These are phyloP conservation scores for Lachancea kluyveri DNA, from an alignment of 805 yeast genomes.

Conservation along the genomic window DNA sequence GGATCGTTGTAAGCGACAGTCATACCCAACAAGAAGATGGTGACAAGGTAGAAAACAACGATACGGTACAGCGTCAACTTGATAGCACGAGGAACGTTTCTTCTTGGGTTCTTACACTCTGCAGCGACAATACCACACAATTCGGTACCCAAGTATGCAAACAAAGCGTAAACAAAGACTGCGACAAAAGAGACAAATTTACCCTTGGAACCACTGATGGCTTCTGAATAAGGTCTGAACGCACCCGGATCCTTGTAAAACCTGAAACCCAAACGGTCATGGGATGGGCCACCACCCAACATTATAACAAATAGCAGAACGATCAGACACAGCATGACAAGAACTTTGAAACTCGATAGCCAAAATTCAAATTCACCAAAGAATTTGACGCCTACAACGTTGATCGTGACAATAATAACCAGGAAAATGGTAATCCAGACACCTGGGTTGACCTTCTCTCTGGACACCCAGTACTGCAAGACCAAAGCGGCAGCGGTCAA, in stretches of 20 bases:
- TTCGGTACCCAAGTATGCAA: conserved; percentile 69
- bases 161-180: conserved; percentile 60
- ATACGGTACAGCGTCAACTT: conserved; percentile 67
- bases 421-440: conserved; percentile 41
- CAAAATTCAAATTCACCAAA: conserved; percentile 44
- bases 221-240: conserved; percentile 39
- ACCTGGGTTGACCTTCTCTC: conserved; percentile 36
- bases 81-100: conserved; percentile 65
- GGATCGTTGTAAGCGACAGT: conserved; percentile 57
- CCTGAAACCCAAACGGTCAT: conserved; percentile 68
- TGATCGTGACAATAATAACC: conserved; percentile 31
- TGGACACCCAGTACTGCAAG: conserved; percentile 39
- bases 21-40: conserved; percentile 61
- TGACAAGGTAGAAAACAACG: conserved; percentile 52
- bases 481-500: conserved; percentile 43
- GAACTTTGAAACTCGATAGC: conserved; percentile 56
- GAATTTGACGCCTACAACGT: conserved; percentile 33
- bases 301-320: conserved; percentile 56
- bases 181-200: conserved; percentile 56
- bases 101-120: conserved; percentile 64
- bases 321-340: conserved; percentile 62
- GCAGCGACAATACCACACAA: conserved; percentile 67
- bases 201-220: conserved; percentile 41
- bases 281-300: conserved; percentile 73
- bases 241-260: conserved; percentile 71